Evolutionary conservation across 331 rosid species (phyloP), one percentile per base, ranked within the genome.

Genomic region (Malus hybrid): DNA sequence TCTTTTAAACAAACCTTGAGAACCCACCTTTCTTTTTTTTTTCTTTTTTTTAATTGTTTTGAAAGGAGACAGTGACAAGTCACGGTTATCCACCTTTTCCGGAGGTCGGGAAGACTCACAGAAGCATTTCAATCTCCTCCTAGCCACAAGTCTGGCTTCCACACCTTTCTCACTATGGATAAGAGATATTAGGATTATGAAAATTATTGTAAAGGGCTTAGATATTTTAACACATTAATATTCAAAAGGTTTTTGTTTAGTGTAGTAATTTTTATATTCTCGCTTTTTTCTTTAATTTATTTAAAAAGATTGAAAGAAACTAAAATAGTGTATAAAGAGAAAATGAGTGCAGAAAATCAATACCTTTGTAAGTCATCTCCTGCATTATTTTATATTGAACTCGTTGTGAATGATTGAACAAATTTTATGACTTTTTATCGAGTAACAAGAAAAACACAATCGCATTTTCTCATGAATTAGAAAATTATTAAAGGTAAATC

Each of bases 41-140:
- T 33, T 0, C 0, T 33, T 1, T 33, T 33, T 33, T 33, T 33
- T 6, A 33, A 33, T 33, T 1, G 0, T 33, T 6, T 33, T 33
- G 0, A 6, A 33, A n/a, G n/a, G n/a, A n/a, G n/a, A n/a, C n/a
- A n/a, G 8, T 33, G 39, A 2, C 8, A 33, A 6, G 8, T 33
- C 39, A 33, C 39, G 39, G 2, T 33, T 33, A 33, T 33, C 8
- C 39, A 33, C 0, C 2, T 0, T 2, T 33, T 33, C 2, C 8
- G 0, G 2, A 0, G 2, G 39, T 0, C 0, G 1, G 8, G 0
- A 6, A 33, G 8, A 33, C 39, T 33, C 8, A 33, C 2, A 6
- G 8, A 33, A 2, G 2, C 2, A 33, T 33, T 33, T 33, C 39
- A 33, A 0, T 33, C 8, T 6, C 8, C 6, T 0, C 7, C 36